These are phyloP conservation scores for Helianthus tuberosus DNA, from an alignment of 129 eudicot genomes.

Conservation along the genomic window DNA sequence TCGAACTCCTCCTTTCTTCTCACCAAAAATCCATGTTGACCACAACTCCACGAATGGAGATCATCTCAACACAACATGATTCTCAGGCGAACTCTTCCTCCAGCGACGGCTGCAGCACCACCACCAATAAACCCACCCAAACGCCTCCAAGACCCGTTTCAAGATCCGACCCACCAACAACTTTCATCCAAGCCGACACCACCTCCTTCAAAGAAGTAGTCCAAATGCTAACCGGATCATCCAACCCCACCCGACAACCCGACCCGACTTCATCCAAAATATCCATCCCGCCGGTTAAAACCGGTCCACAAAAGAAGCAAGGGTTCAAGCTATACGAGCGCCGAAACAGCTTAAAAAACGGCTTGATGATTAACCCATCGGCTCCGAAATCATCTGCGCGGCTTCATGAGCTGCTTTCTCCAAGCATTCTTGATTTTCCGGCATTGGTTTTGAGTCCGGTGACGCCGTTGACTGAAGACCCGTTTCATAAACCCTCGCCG, in stretches of 20 bases:
- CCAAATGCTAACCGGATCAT: slow-evolving; percentile 88
- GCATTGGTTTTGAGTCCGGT: slow-evolving; percentile 74
- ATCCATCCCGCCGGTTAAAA: slow-evolving; percentile 67
- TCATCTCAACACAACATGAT: no score
- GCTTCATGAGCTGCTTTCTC: slow-evolving; percentile 65
- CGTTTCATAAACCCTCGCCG: slow-evolving; percentile 44
- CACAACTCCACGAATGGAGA: no score
- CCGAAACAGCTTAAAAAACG: slow-evolving; percentile 67
- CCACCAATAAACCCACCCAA: no score
- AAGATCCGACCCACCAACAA: slow-evolving; percentile 86
- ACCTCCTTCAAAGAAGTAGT: slow-evolving; percentile 82
- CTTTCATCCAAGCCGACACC: slow-evolving; percentile 85
- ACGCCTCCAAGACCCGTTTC: background rate
- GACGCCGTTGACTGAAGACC: slow-evolving; percentile 64
- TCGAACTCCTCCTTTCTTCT: no score
- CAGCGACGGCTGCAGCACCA: no score
- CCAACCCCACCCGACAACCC: slow-evolving; percentile 50
- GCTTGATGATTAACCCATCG: slow-evolving; percentile 65
- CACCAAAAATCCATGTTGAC: no score
- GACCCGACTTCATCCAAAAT: slow-evolving; percentile 35
- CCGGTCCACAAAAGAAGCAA: slow-evolving; percentile 51
- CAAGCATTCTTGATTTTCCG: slow-evolving; percentile 88
- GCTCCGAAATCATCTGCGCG: slow-evolving; percentile 47
- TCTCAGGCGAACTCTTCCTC: no score
- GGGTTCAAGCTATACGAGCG: slow-evolving; percentile 72